Conservation (phyloP, 1,139 yeast genomes). For the Blastobotrys proliferans region DNA sequence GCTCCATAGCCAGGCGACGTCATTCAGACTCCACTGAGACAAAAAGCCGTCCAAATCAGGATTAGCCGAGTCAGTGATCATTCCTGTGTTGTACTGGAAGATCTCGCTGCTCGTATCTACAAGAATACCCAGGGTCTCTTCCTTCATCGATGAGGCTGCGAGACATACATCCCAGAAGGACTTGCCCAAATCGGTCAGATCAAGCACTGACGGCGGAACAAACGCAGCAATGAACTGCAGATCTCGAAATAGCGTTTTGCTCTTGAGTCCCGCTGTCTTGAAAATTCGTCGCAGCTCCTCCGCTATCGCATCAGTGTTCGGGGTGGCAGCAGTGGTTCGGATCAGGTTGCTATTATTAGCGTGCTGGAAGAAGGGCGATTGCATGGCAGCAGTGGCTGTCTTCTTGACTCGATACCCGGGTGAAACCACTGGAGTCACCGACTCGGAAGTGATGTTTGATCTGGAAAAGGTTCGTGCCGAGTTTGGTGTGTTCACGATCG, state of each 20-base stretch:
- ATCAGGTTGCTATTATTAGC: conserved; percentile 9
- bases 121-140: conserved; percentile 30
- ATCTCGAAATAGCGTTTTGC: conserved; percentile 35
- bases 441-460: conserved; percentile 24
- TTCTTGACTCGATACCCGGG: conserved; percentile 5
- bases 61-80: conserved; percentile 18
- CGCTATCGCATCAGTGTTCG: conserved; percentile 34
- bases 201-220: conserved; percentile 33
- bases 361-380: no score
- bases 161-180: conserved; percentile 39
- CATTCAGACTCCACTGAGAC: conserved; percentile 26
- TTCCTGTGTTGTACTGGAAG: conserved; percentile 32
- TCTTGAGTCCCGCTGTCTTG: conserved; percentile 25
- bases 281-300: conserved; percentile 31
- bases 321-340: conserved; percentile 13
- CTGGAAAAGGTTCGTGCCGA: conserved; percentile 23
- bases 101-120: conserved; percentile 35
- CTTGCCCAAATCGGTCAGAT: conserved; percentile 33
- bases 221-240: conserved; percentile 37
- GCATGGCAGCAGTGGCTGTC: not conserved
- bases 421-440: conserved; percentile 16
- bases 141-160: conserved; percentile 35
- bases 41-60: conserved; percentile 18
- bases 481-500: conserved; percentile 20
- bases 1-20: conserved; percentile 32